A percentile compares a stretch with the other conserved stretches of the same genome.
These are phyloP conservation scores for Fusarium palustre DNA, from an alignment of 2,329 filamentous ascomycete species.

Conservation along the genomic window DNA sequence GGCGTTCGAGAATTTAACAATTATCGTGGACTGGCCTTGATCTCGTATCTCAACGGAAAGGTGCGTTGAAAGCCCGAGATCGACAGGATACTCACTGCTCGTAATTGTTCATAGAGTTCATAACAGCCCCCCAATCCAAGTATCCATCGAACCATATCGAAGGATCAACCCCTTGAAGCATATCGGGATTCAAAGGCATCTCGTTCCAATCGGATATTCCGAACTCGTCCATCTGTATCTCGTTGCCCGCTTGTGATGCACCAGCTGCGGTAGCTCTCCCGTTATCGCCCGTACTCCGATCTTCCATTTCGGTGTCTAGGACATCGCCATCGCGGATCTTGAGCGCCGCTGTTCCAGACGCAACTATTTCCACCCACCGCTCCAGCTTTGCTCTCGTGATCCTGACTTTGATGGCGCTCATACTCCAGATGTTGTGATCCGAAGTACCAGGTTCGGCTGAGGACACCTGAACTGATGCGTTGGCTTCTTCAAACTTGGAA, in stretches of 20 bases:
- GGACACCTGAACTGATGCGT: slow-evolving; percentile 50
- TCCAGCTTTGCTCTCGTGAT: slow-evolving; percentile 61
- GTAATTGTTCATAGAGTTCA: slow-evolving; percentile 48
- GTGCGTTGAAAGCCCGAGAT: no score
- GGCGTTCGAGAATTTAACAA: not conserved
- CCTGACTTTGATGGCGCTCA: slow-evolving; percentile 61
- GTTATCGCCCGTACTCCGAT: not conserved
- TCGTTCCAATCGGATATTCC: slow-evolving; percentile 45
- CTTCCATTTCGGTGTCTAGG: slow-evolving; percentile 38
- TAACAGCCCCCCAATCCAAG: slow-evolving; percentile 51
- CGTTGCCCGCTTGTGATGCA: not conserved
- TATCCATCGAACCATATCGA: slow-evolving; percentile 53
- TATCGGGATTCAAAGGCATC: slow-evolving; percentile 49
- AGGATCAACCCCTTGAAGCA: slow-evolving; percentile 52
- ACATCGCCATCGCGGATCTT: slow-evolving; percentile 36
- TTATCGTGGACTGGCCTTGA: not conserved
- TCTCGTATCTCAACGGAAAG: not conserved
- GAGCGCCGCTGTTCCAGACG: slow-evolving; percentile 50
- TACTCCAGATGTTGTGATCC: slow-evolving; percentile 61
- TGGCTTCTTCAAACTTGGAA: slow-evolving; percentile 58
- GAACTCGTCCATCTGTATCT: slow-evolving; percentile 42
- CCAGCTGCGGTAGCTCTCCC: not conserved
- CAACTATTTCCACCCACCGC: slow-evolving; percentile 60
- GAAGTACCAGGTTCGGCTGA: slow-evolving; percentile 50
- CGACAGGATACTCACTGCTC: slow-evolving; percentile 31